phyloP scores from a whole-genome alignment of 805 yeast genomes.

The Cyberlindnera samutprakarnensis region DNA sequence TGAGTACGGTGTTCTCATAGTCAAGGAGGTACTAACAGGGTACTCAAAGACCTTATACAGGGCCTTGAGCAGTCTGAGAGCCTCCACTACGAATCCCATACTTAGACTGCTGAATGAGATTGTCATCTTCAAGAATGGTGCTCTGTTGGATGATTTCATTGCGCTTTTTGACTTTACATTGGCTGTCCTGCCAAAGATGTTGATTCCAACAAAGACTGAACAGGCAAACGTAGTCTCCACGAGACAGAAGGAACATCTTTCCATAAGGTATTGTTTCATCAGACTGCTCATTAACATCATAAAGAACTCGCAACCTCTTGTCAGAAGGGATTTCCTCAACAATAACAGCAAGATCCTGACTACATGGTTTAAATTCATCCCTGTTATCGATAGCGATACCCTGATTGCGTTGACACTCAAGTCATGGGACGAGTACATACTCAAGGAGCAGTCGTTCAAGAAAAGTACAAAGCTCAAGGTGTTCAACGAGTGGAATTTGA shows the following conservation, averaged over 20 bases:
- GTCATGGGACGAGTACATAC: constrained; percentile 41
- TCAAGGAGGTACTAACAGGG: constrained; percentile 45
- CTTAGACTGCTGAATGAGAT: constrained; percentile 50
- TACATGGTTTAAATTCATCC: constrained; percentile 59
- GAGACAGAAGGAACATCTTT: constrained; percentile 27
- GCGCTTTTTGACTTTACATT: constrained; percentile 63
- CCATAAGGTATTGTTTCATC: constrained; percentile 55
- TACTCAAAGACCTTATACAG: constrained; percentile 62
- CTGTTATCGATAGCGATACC: constrained; percentile 43
- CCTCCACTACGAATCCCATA: constrained; percentile 53
- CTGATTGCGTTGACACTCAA: constrained; percentile 33
- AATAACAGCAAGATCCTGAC: constrained; percentile 52
- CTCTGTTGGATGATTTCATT: constrained; percentile 47
- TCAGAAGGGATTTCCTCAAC: constrained; percentile 56
- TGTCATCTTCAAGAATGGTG: constrained; percentile 40
- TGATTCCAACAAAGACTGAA: constrained; percentile 46
- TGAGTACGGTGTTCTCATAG: constrained; percentile 29
- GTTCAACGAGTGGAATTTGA: constrained; percentile 69
- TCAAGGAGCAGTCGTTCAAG: constrained; percentile 53
- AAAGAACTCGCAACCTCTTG: constrained; percentile 39
- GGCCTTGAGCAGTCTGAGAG: constrained; percentile 50
- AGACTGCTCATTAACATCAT: constrained; percentile 53
- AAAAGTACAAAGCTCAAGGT: constrained; percentile 67
- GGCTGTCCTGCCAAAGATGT: constrained; percentile 51
- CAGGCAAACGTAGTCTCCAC: constrained; percentile 28